Percentiles rank a stretch among this genome's conserved stretches.
These are phyloP conservation scores for Cochlearia excelsa DNA, from an alignment of 345 rosid species.

Conservation along the genomic window DNA sequence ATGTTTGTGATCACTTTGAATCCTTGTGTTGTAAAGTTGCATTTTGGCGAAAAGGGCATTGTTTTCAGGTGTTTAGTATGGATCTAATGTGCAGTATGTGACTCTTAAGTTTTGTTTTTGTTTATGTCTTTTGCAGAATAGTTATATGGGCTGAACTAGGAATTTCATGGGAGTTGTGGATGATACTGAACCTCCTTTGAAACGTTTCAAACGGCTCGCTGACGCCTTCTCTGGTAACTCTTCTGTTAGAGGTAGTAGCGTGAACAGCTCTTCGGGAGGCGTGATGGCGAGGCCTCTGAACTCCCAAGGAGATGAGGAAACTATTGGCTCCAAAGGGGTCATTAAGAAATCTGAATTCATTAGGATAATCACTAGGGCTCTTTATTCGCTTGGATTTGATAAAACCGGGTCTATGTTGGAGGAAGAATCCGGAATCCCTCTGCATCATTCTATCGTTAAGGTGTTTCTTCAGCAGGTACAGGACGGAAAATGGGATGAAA, in stretches of 20 bases:
- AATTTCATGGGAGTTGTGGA: conserved; percentile 73
- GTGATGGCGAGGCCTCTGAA: conserved; percentile 63
- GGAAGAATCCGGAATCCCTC: conserved; percentile 64
- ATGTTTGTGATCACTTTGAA: conserved; percentile 15
- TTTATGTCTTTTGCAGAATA: conserved; percentile 23
- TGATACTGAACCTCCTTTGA: conserved; percentile 69
- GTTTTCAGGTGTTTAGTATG: background rate
- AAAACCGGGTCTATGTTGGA: conserved; percentile 60
- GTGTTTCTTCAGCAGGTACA: conserved; percentile 51
- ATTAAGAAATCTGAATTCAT: conserved; percentile 58
- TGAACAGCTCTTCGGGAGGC: conserved; percentile 54
- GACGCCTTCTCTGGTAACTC: conserved; percentile 41
- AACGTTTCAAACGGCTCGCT: conserved; percentile 47
- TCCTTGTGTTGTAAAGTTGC: conserved; percentile 11
- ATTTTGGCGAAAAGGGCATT: conserved; percentile 2
- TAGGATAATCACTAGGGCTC: conserved; percentile 56
- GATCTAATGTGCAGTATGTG: conserved; percentile 6
- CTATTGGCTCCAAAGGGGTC: conserved; percentile 56
- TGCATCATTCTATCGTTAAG: conserved; percentile 49
- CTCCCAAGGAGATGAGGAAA: conserved; percentile 61
- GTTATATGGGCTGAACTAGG: conserved; percentile 55
- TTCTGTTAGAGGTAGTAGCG: conserved; percentile 35
- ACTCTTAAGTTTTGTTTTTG: conserved; percentile 10
- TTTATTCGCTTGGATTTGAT: conserved; percentile 68
- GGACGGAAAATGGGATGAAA: conserved; percentile 67